These are phyloP conservation scores for Saturnispora besseyi DNA, from an alignment of 805 yeast genomes.

Conservation along the genomic window DNA sequence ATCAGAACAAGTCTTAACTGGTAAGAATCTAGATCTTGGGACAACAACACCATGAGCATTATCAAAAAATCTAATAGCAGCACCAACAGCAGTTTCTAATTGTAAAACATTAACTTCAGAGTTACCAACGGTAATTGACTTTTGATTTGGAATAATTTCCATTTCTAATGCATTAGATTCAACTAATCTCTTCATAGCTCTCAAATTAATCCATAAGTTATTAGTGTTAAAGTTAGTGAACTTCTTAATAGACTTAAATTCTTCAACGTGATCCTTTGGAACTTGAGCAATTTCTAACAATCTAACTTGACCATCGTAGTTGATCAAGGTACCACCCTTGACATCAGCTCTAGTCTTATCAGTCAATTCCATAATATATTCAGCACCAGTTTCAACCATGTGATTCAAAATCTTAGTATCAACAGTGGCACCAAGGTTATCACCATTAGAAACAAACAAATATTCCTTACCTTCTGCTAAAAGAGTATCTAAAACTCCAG, in stretches of 20 bases:
- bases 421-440: constrained; percentile 97
- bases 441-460: constrained; percentile 94
- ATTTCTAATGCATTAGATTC: constrained; percentile 73
- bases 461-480: constrained; percentile 91
- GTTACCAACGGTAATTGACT: constrained; percentile 70
- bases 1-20: constrained; percentile 96
- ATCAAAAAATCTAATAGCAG: constrained; percentile 92
- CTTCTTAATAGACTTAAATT: constrained; percentile 94
- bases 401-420: constrained; percentile 84
- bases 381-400: constrained; percentile 85
- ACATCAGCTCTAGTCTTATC: constrained; percentile 99
- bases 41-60: constrained; percentile 97
- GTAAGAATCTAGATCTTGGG: constrained; percentile 95
- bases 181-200: constrained; percentile 87
- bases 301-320: constrained; percentile 90
- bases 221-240: constrained; percentile 98
- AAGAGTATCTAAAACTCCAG: constrained; percentile 87
- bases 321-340: constrained; percentile 97
- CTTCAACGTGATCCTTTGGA: constrained; percentile 97
- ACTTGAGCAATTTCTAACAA: constrained; percentile 96
- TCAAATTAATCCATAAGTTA: constrained; percentile 93
- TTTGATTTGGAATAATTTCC: constrained; percentile 94
- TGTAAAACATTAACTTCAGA: constrained; percentile 80
- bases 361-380: constrained; percentile 96
- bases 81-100: constrained; percentile 98